These are phyloP conservation scores for Spiromastix sp. DNA, from an alignment of 2,329 filamentous ascomycete species.

Conservation along the genomic window DNA sequence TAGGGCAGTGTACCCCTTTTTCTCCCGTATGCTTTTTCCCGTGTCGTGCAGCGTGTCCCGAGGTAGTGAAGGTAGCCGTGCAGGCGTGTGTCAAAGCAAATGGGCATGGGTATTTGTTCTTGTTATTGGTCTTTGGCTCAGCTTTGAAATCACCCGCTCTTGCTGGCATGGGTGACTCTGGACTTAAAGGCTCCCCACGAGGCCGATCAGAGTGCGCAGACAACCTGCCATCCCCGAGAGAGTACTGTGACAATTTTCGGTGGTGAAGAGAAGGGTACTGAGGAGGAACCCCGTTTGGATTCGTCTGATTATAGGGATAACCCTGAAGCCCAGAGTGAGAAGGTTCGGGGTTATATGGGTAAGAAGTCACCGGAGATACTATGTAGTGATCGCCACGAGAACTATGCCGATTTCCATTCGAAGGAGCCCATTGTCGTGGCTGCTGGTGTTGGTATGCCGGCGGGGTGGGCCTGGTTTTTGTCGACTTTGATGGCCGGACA, in stretches of 20 bases:
- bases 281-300: constrained; percentile 11
- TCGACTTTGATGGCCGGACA: constrained; percentile 22
- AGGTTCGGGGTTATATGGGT: neutral
- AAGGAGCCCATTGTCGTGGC: constrained; percentile 4
- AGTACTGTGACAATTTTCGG: constrained; percentile 7
- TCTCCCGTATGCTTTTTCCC: constrained; percentile 60
- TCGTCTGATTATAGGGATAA: neutral
- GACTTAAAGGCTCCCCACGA: constrained; percentile 17
- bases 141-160: constrained; percentile 17
- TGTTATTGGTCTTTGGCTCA: constrained; percentile 24
- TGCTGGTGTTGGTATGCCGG: constrained; percentile 6
- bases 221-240: neutral
- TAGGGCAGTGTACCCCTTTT: constrained; percentile 57
- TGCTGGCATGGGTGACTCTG: constrained; percentile 16
- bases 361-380: neutral
- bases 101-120: constrained; percentile 58
- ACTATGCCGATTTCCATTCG: constrained; percentile 4
- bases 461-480: constrained; percentile 3
- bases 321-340: neutral
- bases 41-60: constrained; percentile 56
- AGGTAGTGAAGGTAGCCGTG: constrained; percentile 55
- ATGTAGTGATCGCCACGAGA: constrained; percentile 3
- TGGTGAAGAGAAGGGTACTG: constrained; percentile 14
- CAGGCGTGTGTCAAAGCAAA: constrained; percentile 50
- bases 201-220: neutral